Base-by-base conservation (phyloP, 2,329 filamentous ascomycete species). In the Cladophialophora psammophila region DNA sequence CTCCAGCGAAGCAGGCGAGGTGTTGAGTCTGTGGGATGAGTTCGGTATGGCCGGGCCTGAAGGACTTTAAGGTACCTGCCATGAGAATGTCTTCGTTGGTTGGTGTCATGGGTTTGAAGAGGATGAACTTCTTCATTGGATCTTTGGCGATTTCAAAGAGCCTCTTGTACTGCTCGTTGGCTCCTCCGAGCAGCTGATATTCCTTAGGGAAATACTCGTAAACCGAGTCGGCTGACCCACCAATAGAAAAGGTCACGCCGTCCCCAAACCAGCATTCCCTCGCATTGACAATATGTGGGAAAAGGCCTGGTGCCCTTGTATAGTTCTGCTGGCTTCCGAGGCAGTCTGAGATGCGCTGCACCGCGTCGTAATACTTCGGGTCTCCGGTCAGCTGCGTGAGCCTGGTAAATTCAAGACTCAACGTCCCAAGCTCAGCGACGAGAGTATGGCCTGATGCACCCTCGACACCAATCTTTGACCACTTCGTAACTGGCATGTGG, bases 81-180 rank as follows among this genome's bases (percentile, higher is more conserved):
- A 87, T 78, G 9, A 85, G 76, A 4, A 87, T 76, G 5, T 80
- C 77, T 2, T 76, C 71, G 67, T 82, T 78, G 45, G 79, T 76
- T 6, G 77, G 81, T 52, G 82, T 86, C 87, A 94, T 91, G 0
- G 93, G 93, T 5, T 89, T 86, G 78, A 88, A 96, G 63, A 96
- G 86, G 12, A 96, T 83, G 76, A 90, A 85, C 69, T 92, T 84
- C 70, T 90, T 90, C 36, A 90, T 86, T 0, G 88, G 88, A 4
- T 89, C 85, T 31, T 89, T 85, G 3, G 88, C 86, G 61, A 86
- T 86, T 65, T 89, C 83, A 75, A 96, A 93, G 13, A 70, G 57
- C 81, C 68, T 63, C 34, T 32, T 55, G 40, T 70, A 70, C 36
- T 67, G 65, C 53, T 50, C 50, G 15, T 26, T 52, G 36, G 53